Conservation (phyloP, 139 green algal species). For the Ettlia oleoabundans region DNA sequence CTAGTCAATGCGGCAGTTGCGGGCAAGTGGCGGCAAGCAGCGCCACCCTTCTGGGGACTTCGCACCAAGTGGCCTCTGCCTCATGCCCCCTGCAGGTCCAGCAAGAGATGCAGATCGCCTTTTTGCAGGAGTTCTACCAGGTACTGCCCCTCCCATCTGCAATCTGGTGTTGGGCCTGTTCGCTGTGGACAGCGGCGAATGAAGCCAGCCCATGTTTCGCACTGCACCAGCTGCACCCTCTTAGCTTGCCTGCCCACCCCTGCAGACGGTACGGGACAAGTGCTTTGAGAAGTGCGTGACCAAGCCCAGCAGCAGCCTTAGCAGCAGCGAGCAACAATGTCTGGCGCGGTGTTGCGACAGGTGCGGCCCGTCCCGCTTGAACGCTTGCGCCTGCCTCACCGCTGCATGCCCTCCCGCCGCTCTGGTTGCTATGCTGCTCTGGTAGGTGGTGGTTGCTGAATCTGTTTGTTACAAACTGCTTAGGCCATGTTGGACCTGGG, state of each 20-base stretch:
- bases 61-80: neutral
- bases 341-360: slow-evolving; percentile 88
- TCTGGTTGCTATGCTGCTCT: too few relatives aligned
- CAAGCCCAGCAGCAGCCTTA: slow-evolving; percentile 84
- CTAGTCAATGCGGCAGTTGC: neutral
- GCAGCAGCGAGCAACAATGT: slow-evolving; percentile 90
- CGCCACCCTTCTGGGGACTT: too few relatives aligned
- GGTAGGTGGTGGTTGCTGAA: neutral
- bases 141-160: too few relatives aligned
- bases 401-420: too few relatives aligned
- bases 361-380: too few relatives aligned
- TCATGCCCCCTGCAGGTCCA: slow-evolving; percentile 31
- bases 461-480: neutral
- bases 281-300: slow-evolving; percentile 94
- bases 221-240: neutral
- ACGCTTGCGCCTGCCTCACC: too few relatives aligned
- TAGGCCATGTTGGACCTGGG: too few relatives aligned
- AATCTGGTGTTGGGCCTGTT: too few relatives aligned
- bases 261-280: slow-evolving; percentile 93
- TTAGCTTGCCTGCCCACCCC: neutral
- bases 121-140: slow-evolving; percentile 55
- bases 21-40: too few relatives aligned
- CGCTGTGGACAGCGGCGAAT: too few relatives aligned
- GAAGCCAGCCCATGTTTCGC: too few relatives aligned
- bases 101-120: slow-evolving; percentile 47